phyloP scores from a whole-genome alignment of 495 filamentous ascomycete genomes.

The Penicillium lagena region DNA sequence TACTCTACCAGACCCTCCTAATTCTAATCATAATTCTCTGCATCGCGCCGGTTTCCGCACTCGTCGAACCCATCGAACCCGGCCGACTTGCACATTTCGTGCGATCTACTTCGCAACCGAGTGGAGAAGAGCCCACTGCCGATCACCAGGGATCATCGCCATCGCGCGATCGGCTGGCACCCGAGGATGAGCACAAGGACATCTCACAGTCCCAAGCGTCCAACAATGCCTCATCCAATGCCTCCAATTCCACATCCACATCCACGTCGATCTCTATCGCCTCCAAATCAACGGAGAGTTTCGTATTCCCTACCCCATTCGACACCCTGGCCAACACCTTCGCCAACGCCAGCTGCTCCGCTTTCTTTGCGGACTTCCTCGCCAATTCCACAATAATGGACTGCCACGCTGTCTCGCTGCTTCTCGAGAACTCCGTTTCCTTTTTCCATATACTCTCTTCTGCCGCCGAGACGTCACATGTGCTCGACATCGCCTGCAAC shows the following conservation, averaged over 20 bases:
- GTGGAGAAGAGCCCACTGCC: slow-evolving; percentile 15
- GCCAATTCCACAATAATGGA: slow-evolving; percentile 52
- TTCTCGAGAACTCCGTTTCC: slow-evolving; percentile 63
- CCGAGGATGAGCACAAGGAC: not conserved
- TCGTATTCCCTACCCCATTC: slow-evolving; percentile 56
- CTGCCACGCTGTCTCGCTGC: slow-evolving; percentile 70
- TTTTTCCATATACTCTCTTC: slow-evolving; percentile 73
- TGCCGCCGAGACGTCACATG: slow-evolving; percentile 55
- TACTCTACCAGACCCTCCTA: slow-evolving; percentile 11
- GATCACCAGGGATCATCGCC: slow-evolving; percentile 6
- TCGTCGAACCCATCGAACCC: slow-evolving; percentile 4
- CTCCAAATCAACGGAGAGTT: slow-evolving; percentile 4
- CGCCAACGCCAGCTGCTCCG: slow-evolving; percentile 51
- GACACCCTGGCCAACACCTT: slow-evolving; percentile 70
- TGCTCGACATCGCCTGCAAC: slow-evolving; percentile 66
- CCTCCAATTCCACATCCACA: not conserved
- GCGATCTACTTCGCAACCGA: slow-evolving; percentile 9
- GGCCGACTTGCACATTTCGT: slow-evolving; percentile 1
- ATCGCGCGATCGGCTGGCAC: not conserved
- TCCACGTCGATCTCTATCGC: slow-evolving; percentile 12
- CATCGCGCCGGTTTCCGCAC: slow-evolving; percentile 6
- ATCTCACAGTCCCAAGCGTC: not conserved
- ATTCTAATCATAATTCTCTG: slow-evolving; percentile 20
- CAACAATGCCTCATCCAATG: not conserved
- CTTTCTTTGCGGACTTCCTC: slow-evolving; percentile 65